Conservation (phyloP, 192 early-diverging fungal genomes). For the Phlyctochytrium planicorne region DNA sequence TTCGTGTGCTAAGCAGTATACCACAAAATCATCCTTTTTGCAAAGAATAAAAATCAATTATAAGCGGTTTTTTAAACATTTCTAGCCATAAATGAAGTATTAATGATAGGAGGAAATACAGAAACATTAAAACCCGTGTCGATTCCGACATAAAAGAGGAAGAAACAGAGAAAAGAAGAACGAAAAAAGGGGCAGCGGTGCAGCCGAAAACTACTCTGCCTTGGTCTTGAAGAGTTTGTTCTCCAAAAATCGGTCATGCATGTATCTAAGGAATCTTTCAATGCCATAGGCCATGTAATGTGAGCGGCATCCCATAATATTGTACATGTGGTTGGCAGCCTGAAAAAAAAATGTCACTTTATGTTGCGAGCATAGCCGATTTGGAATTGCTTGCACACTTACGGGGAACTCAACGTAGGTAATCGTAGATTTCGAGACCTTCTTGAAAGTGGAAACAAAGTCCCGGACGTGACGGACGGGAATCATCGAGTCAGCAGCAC, state of each 20-base stretch:
- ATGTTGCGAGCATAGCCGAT: not conserved
- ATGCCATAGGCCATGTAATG: slow-evolving; percentile 40
- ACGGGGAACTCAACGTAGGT: slow-evolving; percentile 36
- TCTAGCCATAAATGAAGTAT: no score
- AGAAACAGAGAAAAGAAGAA: no score
- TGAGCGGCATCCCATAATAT: slow-evolving; percentile 22
- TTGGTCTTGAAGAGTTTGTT: not conserved
- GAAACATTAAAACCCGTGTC: no score
- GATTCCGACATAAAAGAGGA: no score
- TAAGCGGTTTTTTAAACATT: no score
- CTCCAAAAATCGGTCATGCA: slow-evolving; percentile 17
- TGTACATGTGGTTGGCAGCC: slow-evolving; percentile 38
- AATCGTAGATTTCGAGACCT: slow-evolving; percentile 26
- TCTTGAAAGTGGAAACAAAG: slow-evolving; percentile 30
- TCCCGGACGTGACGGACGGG: slow-evolving; percentile 31
- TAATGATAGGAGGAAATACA: no score
- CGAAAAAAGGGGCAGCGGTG: not conserved
- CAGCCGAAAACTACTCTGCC: not conserved
- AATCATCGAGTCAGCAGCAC: slow-evolving; percentile 29
- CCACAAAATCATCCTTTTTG: no score
- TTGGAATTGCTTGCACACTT: slow-evolving; percentile 3
- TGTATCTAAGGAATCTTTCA: slow-evolving; percentile 30
- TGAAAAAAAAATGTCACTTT: slow-evolving; percentile 10
- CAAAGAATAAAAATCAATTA: no score
- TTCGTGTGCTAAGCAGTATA: no score